Conservation (phyloP, 2,329 filamentous ascomycete genomes). For the Blumeriella jaapii region DNA sequence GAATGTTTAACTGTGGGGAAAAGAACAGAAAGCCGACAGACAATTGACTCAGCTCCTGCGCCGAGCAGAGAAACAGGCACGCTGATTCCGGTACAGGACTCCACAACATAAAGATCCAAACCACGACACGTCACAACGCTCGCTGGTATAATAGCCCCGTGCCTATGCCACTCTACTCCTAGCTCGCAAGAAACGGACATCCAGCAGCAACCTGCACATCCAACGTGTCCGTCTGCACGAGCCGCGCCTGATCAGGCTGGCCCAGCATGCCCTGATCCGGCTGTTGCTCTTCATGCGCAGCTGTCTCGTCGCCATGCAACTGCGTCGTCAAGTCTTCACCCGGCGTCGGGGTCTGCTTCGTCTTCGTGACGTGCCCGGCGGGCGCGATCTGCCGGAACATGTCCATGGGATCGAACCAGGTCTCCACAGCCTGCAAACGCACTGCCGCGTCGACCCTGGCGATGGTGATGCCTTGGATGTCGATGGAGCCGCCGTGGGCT, state of each 20-base stretch:
- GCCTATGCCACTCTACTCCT: background rate
- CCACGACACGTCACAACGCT: no score
- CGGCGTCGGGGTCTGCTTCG: background rate
- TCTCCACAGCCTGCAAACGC: constrained; percentile 46
- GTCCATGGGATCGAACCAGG: constrained; percentile 54
- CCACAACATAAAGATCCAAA: no score
- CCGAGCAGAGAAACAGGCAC: no score
- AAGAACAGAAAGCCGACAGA: no score
- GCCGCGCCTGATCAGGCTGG: background rate
- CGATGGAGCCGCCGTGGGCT: constrained; percentile 47
- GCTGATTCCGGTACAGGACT: no score
- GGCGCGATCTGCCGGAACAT: constrained; percentile 56
- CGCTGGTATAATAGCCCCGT: no score
- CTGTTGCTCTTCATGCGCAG: background rate
- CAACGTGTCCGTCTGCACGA: background rate
- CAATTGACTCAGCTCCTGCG: no score
- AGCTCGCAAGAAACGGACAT: constrained; percentile 5
- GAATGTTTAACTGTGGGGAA: no score
- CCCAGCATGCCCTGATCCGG: background rate
- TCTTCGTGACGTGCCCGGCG: constrained; percentile 26
- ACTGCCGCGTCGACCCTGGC: constrained; percentile 50
- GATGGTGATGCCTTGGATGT: constrained; percentile 52
- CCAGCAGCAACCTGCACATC: background rate
- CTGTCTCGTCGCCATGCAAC: constrained; percentile 11
- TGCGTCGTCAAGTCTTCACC: constrained; percentile 11